Evolutionary conservation across 345 rosid species (phyloP), one percentile per base, ranked within the genome.

Genomic region (Syzygium grande): DNA sequence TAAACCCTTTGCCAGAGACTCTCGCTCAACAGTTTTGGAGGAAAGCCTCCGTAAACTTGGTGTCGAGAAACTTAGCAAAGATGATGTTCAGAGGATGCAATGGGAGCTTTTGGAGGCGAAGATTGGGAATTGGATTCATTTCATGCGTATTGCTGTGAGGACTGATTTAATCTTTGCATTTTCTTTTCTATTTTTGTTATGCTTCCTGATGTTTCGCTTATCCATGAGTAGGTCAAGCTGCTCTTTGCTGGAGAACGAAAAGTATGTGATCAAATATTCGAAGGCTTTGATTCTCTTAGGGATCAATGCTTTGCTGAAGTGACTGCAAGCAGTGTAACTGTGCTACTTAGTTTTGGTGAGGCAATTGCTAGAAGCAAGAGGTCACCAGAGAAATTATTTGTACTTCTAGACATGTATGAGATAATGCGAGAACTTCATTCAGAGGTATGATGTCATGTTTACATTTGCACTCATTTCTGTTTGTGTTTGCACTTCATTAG

Each of bases 41-140:
- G 98, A 96, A 92, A 98, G 99, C 88, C 94, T 98, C 54, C 94
- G 86, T 77, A 98, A 95, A 91, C 90, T 98, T 90, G 99, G 99
- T 88, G 99, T 98, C 79, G 99, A 96, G 92, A 98, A 94, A 90
- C 96, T 98, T 89, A 93, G 97, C 92, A 98, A 94, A 94, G 99
- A 98, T 78, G 99, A 98, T 89, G 98, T 98, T 86, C 99, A 96
- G 92, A 95, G 94, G 94, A 95, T 96, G 99, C 99, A 93, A 65
- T 98, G 99, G 99, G 99, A 96, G 92, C 96, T 94, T 88, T 92
- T 98, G 93, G 99, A 98, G 93, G 97, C 98, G 84, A 98, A 98
- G 93, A 98, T 96, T 86, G 98, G 98, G 88, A 96, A 94, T 53
- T 98, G 99, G 99, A 98, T 96, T 90, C 99, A 98, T 92, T 96